A percentile compares a stretch with the other conserved stretches of the same genome.
phyloP scores from a whole-genome alignment of 2,329 filamentous ascomycete genomes.

The Fusarium denticulatum region DNA sequence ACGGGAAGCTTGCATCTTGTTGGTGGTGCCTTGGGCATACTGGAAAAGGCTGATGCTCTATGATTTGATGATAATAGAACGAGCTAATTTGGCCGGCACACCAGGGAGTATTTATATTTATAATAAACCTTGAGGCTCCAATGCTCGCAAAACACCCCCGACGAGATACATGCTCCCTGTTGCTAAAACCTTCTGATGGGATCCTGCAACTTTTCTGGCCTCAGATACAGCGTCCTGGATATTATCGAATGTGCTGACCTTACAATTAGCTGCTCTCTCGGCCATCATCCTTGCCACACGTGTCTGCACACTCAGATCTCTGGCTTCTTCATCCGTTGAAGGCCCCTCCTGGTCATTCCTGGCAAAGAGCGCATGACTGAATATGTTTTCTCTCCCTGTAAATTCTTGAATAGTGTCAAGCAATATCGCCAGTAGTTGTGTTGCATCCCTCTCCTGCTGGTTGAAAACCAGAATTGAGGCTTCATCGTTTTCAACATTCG shows the following conservation, averaged over 20 bases:
- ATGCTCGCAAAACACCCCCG: constrained; percentile 77
- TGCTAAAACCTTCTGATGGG: constrained; percentile 71
- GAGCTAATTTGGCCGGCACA: not conserved
- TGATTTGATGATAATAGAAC: constrained; percentile 32
- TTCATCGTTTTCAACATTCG: constrained; percentile 49
- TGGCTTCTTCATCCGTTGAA: constrained; percentile 50
- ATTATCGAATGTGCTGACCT: constrained; percentile 67
- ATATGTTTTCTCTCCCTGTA: constrained; percentile 56
- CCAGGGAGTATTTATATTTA: constrained; percentile 45
- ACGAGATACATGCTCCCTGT: constrained; percentile 89
- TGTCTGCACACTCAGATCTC: constrained; percentile 70
- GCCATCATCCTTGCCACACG: constrained; percentile 70
- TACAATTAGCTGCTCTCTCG: constrained; percentile 59
- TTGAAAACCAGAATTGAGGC: constrained; percentile 81
- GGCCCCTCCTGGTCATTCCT: constrained; percentile 67
- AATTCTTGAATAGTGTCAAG: constrained; percentile 62
- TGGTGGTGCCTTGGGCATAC: constrained; percentile 61
- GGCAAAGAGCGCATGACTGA: constrained; percentile 82
- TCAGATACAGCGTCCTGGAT: constrained; percentile 75
- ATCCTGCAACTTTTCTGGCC: constrained; percentile 56
- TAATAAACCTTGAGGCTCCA: constrained; percentile 61
- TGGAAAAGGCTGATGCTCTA: constrained; percentile 59
- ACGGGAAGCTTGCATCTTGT: constrained; percentile 73
- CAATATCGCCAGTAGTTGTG: constrained; percentile 70
- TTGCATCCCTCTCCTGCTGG: constrained; percentile 85